Base-by-base conservation (phyloP, 331 rosid species). In the Acacia concinna region DNA sequence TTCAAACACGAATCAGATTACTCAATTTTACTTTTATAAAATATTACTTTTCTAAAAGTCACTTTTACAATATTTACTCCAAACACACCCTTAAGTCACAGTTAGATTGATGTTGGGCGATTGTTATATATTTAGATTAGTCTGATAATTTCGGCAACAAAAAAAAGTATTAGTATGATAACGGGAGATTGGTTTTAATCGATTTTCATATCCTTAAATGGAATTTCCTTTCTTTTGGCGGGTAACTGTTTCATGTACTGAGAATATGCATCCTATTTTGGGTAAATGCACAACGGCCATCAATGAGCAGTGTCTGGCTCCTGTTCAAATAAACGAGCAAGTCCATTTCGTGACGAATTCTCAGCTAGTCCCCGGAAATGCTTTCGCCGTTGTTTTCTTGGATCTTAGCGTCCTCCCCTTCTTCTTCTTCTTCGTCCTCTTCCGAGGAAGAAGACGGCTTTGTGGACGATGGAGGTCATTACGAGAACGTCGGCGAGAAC, bases 381-480 rank as follows among this genome's bases (percentile, higher is more conserved):
- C 52, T 88, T 74, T 73, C 84, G 5, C 81, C 86, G 11, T 81
- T 88, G 37, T 70, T 88, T 59, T 86, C 88, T 62, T 88, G 91
- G 91, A 73, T 88, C 30, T 43, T 79, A 28, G 60, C 87, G 1
- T 56, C 89, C 10, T 41, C 89, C 1, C 68, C 89, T 0, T 87
- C 76, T 8, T 91, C 97, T 20, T 35, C 97, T 8, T 44, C 86
- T 7, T 87, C 90, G 0, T 73, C 82, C 20, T 87, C 90, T 1
- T 73, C 82, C 3, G 78, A 21, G 8, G 79, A 71, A 64, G 82
- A 79, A 49, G 67, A 60, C 28, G 52, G 20, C 30, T 13, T 40
- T 37, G 23, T 49, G 6, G 47, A 31, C 18, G 72, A 84, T 1
- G 71, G 54, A 30, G 73, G 78, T 31, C 79, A 84, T 17, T 47